A percentile compares a stretch with the other conserved stretches of the same genome.
Evolutionary conservation across 1,284 basidiomycete genomes (phyloP).

Genomic region (Ganoderma leucocontextum): DNA sequence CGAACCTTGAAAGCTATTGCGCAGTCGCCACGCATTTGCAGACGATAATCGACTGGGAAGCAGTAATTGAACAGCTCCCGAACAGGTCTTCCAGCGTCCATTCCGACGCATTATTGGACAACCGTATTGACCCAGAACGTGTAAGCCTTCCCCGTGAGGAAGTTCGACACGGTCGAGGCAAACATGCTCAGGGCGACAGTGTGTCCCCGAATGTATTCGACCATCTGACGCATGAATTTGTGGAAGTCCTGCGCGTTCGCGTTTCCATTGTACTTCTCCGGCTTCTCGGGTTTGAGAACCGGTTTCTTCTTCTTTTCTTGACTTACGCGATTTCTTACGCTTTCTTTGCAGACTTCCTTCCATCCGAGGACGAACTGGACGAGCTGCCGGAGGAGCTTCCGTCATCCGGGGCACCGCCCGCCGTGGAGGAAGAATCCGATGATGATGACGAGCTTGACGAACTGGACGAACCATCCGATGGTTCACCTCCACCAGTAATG

Average conservation of each 20-base stretch:
- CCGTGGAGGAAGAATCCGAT: no score
- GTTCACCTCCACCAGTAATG: neutral
- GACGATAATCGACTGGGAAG: constrained; percentile 50
- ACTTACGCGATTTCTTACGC: neutral
- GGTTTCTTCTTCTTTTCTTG: constrained; percentile 13
- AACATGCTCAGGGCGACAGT: neutral
- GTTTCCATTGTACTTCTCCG: constrained; percentile 24
- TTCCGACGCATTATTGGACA: constrained; percentile 34
- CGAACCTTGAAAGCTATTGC: constrained; percentile 25
- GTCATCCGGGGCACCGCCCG: no score
- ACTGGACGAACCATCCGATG: neutral
- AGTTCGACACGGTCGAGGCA: constrained; percentile 17
- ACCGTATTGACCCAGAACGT: constrained; percentile 49
- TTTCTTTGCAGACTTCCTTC: neutral
- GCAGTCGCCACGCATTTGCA: constrained; percentile 30
- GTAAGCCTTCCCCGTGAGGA: constrained; percentile 47
- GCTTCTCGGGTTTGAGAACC: constrained; percentile 28
- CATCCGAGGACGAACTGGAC: neutral
- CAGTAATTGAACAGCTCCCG: constrained; percentile 51
- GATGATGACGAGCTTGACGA: neutral
- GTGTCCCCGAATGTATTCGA: constrained; percentile 20
- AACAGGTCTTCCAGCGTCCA: constrained; percentile 43
- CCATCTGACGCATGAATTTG: constrained; percentile 27
- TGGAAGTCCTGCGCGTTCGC: constrained; percentile 31
- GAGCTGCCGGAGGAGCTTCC: no score